phyloP scores from a whole-genome alignment of 2,329 filamentous ascomycete genomes.

The Talaromyces albobiverticillius region DNA sequence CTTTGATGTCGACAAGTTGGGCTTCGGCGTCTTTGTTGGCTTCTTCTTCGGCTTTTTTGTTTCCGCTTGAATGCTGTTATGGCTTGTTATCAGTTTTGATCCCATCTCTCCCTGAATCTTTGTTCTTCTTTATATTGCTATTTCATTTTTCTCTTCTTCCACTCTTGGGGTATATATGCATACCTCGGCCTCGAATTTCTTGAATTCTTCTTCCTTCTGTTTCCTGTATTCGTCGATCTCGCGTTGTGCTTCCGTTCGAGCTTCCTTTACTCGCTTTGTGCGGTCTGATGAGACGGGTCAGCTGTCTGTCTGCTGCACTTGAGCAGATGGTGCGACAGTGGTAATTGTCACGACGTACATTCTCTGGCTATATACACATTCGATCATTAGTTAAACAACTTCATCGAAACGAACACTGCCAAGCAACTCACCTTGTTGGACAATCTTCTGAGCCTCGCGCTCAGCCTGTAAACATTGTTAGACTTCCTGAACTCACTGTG shows the following conservation, averaged over 20 bases:
- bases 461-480: conserved; percentile 65
- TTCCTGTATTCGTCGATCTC: conserved; percentile 92
- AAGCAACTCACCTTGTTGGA: conserved; percentile 74
- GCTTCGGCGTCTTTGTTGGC: conserved; percentile 76
- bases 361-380: conserved; percentile 67
- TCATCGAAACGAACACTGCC: conserved; percentile 25
- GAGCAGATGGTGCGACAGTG: not conserved
- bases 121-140: not conserved
- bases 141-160: too few species aligned
- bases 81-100: not conserved
- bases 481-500: not conserved
- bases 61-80: conserved; percentile 81
- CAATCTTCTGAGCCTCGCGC: conserved; percentile 97
- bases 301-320: conserved; percentile 16
- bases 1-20: conserved; percentile 79
- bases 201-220: conserved; percentile 90
- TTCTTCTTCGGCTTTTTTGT: conserved; percentile 75
- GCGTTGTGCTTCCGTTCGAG: conserved; percentile 92
- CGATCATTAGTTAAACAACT: conserved; percentile 23
- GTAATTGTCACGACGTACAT: conserved; percentile 56
- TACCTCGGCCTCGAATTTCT: conserved; percentile 84
- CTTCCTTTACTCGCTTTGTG: conserved; percentile 96
- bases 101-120: not conserved
- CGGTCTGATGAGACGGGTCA: conserved; percentile 60
- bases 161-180: conserved; percentile 19